phyloP scores from a whole-genome alignment of 2,329 filamentous ascomycete genomes.

The Rhynchosporium graminicola region DNA sequence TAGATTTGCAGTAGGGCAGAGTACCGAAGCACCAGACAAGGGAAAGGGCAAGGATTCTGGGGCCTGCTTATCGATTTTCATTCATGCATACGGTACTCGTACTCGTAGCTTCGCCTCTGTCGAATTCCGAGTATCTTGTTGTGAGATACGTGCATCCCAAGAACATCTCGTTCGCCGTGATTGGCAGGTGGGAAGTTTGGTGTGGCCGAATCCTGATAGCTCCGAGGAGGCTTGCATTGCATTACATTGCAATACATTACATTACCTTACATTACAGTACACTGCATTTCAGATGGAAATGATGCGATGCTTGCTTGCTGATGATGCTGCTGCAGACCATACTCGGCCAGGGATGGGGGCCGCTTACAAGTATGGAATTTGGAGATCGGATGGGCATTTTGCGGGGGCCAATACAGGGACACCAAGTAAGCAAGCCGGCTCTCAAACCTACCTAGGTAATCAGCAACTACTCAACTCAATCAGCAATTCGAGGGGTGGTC shows the following conservation, averaged over 20 bases:
- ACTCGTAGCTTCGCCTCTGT: constrained; percentile 3
- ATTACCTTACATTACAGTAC: too few relatives aligned
- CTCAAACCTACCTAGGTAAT: not conserved
- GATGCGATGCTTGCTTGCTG: constrained; percentile 1
- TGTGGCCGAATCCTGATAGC: constrained; percentile 18
- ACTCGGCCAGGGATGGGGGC: constrained; percentile 7
- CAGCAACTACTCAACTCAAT: not conserved
- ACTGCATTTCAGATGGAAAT: not conserved
- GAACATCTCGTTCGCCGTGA: constrained; percentile 9
- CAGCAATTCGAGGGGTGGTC: constrained; percentile 22
- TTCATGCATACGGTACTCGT: constrained; percentile 6
- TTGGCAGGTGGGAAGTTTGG: constrained; percentile 12
- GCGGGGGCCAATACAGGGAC: constrained; percentile 4
- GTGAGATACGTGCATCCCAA: not conserved
- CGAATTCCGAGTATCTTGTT: constrained; percentile 18
- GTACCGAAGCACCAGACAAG: not conserved
- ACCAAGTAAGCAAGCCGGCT: not conserved
- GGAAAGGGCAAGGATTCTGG: constrained; percentile 5
- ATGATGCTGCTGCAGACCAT: not conserved
- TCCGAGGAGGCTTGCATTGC: constrained; percentile 11
- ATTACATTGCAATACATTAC: too few relatives aligned
- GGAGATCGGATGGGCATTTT: not conserved
- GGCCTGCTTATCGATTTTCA: not conserved
- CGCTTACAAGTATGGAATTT: not conserved
- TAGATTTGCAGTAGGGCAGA: constrained; percentile 3